Evolutionary conservation across 768 basidiomycete genomes (phyloP).

Genomic region (Amanita phalloides): DNA sequence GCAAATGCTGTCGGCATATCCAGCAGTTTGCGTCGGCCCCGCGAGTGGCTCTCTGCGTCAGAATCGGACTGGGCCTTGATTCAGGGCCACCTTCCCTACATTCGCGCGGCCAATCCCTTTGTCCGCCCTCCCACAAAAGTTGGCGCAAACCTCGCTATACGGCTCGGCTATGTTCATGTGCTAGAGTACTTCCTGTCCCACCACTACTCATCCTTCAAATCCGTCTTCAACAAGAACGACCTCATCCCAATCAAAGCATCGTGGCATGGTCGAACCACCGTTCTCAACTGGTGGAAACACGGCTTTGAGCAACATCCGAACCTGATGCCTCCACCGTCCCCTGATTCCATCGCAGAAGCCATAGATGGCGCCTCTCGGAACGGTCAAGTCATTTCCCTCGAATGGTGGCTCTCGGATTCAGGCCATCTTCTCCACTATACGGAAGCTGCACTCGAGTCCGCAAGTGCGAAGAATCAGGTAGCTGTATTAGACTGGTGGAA

Average conservation of each 20-base stretch:
- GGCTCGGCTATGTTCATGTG: slow-evolving; percentile 69
- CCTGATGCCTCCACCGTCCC: slow-evolving; percentile 43
- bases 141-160: slow-evolving; percentile 55
- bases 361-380: slow-evolving; percentile 73
- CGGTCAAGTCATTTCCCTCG: slow-evolving; percentile 63
- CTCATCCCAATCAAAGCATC: slow-evolving; percentile 74
- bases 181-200: slow-evolving; percentile 63
- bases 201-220: slow-evolving; percentile 53
- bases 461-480: slow-evolving; percentile 70
- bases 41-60: slow-evolving; percentile 65
- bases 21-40: slow-evolving; percentile 53
- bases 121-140: slow-evolving; percentile 54
- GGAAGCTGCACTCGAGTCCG: slow-evolving; percentile 69
- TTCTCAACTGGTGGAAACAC: slow-evolving; percentile 79
- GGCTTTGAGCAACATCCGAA: slow-evolving; percentile 51
- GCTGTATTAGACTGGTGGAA: slow-evolving; percentile 81
- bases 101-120: slow-evolving; percentile 49
- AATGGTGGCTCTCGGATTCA: slow-evolving; percentile 67
- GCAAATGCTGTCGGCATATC: slow-evolving; percentile 67
- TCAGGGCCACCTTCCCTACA: slow-evolving; percentile 43
- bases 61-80: slow-evolving; percentile 65
- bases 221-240: slow-evolving; percentile 46
- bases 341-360: slow-evolving; percentile 50
- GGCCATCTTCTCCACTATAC: slow-evolving; percentile 63
- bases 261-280: slow-evolving; percentile 55